A percentile compares a stretch with the other conserved stretches of the same genome.
These are phyloP conservation scores for Lithohypha guttulata DNA, from an alignment of 2,329 filamentous ascomycete species.

Conservation along the genomic window DNA sequence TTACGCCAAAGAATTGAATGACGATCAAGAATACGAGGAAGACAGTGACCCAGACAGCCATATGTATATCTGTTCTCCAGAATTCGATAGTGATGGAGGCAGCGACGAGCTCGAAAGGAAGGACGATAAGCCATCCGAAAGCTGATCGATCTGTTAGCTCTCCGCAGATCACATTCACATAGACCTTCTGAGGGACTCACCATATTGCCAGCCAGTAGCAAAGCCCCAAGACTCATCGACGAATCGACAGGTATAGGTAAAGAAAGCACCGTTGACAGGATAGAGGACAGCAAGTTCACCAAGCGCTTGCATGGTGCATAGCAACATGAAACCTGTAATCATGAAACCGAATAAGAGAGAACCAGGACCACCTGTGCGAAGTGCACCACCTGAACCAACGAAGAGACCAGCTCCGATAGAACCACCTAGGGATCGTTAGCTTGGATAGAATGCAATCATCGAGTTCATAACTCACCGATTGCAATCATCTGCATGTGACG, in stretches of 20 bases:
- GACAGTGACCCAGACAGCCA: slow-evolving; percentile 49
- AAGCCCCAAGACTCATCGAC: slow-evolving; percentile 36
- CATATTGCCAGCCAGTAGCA: slow-evolving; percentile 31
- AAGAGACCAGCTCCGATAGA: slow-evolving; percentile 30
- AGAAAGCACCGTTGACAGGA: slow-evolving; percentile 57
- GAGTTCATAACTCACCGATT: slow-evolving; percentile 16
- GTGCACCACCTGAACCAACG: slow-evolving; percentile 28
- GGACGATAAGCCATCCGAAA: slow-evolving; percentile 16
- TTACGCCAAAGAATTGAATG: slow-evolving; percentile 75
- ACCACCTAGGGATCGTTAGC: slow-evolving; percentile 17
- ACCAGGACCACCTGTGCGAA: slow-evolving; percentile 29
- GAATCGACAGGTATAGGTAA: slow-evolving; percentile 58
- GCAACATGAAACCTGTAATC: slow-evolving; percentile 52
- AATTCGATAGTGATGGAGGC: slow-evolving; percentile 19
- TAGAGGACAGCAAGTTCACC: slow-evolving; percentile 71
- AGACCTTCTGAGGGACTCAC: no score
- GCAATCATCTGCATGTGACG: slow-evolving; percentile 24
- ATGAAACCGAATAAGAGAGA: slow-evolving; percentile 35
- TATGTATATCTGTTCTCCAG: slow-evolving; percentile 18
- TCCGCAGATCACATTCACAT: no score
- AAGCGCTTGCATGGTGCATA: slow-evolving; percentile 40
- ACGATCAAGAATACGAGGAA: slow-evolving; percentile 60
- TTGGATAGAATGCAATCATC: neutral
- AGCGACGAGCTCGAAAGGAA: slow-evolving; percentile 20
- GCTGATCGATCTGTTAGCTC: no score